Base-by-base conservation (phyloP, 192 early-diverging fungal species). In the Mortierella antarctica region DNA sequence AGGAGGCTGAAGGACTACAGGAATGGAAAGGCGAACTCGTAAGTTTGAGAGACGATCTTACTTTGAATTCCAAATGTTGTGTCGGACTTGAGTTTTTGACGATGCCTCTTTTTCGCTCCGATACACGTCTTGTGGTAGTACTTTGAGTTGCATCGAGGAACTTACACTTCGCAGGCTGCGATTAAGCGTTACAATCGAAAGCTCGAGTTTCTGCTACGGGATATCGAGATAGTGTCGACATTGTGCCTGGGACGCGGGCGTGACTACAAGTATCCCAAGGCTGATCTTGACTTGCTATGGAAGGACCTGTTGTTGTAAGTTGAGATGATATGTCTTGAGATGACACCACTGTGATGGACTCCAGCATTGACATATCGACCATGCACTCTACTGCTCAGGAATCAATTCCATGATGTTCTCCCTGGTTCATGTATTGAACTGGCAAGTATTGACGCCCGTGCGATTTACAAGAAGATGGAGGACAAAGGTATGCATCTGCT, bases 391-490 rank as follows among this genome's bases (percentile, higher is more conserved):
- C 15, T 44, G 14, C 10, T 56, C 53, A 85, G 84, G 41, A 96
- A 94, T 74, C 98, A 99, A 89, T 99, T 99, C 78, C 98, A 99
- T 71, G 97, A 99, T 83, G 94, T 98, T 5, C 85, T 99, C 52
- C 96, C 98, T 0, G 98, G 98, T 0, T 93, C 94, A 5, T 86
- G 91, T 15, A 99, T 99, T 71, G 94, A 91, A 45, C 82, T 95
- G 81, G 98, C 97, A 23, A 98, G 97, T 78, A 83, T 89, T 18
- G 98, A 99, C 83, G 95, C 93, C 14, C 84, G 87, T 41, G 75
- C 78, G 64, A 87, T 93, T 11, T 75, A 70, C 57, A 57, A 57
- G 76, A 48, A 85, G 53, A 81, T 79, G 17, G 76, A 79, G 20
- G 55, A 31, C 8, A 71, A 71, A 44, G 75, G 67, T 78, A 31